These are phyloP conservation scores for Globisporangium megalacanthum DNA, from an alignment of 352 stramenopile genomes.

Conservation along the genomic window DNA sequence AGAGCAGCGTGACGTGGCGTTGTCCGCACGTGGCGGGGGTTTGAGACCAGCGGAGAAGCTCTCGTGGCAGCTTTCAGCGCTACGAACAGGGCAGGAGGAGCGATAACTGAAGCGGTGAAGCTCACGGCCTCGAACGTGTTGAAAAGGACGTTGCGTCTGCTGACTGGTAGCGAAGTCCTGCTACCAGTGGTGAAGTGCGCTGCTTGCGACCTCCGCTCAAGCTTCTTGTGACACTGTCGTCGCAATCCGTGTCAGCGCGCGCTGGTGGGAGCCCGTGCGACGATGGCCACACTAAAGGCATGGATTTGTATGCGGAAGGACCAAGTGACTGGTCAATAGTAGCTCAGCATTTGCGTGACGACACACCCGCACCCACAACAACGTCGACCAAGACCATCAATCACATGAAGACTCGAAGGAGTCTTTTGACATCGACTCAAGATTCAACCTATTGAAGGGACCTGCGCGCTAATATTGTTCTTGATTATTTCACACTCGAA, in stretches of 20 bases:
- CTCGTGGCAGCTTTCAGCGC: conserved; percentile 10
- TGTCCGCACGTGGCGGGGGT: not conserved
- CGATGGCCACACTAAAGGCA: no score
- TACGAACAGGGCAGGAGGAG: not conserved
- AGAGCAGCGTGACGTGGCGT: not conserved
- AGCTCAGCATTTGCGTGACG: no score
- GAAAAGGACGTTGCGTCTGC: conserved; percentile 44
- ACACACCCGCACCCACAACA: no score
- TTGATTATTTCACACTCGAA: not conserved
- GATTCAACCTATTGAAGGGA: no score
- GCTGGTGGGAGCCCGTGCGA: no score
- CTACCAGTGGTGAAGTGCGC: conserved; percentile 80
- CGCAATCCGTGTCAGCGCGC: conserved; percentile 13
- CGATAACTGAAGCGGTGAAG: conserved; percentile 23
- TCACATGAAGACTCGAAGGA: no score
- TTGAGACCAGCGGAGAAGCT: not conserved
- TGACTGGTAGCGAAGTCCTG: conserved; percentile 51
- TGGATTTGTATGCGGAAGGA: no score
- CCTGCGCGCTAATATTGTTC: not conserved
- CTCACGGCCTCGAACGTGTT: conserved; percentile 40
- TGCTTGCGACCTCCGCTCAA: conserved; percentile 59
- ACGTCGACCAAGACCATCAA: no score
- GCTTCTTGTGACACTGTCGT: conserved; percentile 85
- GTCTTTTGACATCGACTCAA: no score
- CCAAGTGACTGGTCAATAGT: no score